Base-by-base conservation (phyloP, 345 rosid species). In the Euphorbia tirucalli region DNA sequence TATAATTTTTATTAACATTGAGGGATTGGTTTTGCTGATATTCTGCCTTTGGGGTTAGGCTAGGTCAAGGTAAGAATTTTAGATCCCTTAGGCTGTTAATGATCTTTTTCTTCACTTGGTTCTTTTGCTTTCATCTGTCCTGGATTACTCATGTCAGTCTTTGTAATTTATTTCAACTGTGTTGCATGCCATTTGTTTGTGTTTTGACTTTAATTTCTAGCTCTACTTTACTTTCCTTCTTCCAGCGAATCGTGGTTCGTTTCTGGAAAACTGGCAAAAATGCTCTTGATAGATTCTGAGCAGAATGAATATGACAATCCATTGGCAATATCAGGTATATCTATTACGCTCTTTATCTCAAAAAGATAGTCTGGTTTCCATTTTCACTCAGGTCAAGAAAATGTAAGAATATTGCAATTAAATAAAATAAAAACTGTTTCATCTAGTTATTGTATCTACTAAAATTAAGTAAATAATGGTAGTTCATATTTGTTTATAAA, bases 211-310 rank as follows among this genome's bases (percentile, higher is more conserved):
- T 27, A 32, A 37, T 61, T 19, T 70, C 55, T 63, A 65, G 24
- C 28, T 70, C 10, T 70, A 24, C 21, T 6, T 62, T 16, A 39
- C 8, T 55, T 61, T 49, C 5, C 67, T 67, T 62, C 54, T 72
- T 68, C 44, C 49, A 88, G 96, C 74, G 92, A 89, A 44, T 85
- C 96, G 25, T 90, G 96, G 95, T 79, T 90, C 80, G 88, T 92
- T 76, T 88, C 97, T 31, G 96, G 97, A 74, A 90, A 83, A 78
- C 81, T 94, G 76, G 93, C 93, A 60, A 94, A 89, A 80, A 80
- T 90, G 93, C 84, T 94, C 72, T 78, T 87, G 71, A 80, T 94
- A 50, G 97, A 94, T 74, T 82, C 85, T 27, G 96, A 89, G 81
- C 88, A 85, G 82, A 92, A 90, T 83, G 85, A 89, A 74, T 71